Evolutionary conservation across 108 stramenopile species (phyloP), one percentile per base, ranked within the genome.

Genomic region (Skeletonema menzelii): DNA sequence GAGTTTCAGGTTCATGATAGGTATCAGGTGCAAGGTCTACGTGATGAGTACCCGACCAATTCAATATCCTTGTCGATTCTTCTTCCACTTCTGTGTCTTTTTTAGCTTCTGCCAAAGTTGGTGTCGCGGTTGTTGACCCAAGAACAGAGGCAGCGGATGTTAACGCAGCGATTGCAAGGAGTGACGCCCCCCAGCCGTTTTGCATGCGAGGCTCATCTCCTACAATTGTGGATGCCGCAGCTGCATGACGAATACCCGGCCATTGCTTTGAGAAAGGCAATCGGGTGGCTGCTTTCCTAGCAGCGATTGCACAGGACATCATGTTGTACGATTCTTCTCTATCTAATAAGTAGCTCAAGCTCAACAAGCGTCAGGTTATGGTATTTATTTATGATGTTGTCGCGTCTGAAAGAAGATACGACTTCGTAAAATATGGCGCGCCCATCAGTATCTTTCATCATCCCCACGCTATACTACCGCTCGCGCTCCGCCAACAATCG

Each of bases 11-110:
- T 85, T 95, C 94, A 63, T 80, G 90, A 63, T 87, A 89, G 17
- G 76, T 66, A 22, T 73, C 71, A 59, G 82, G 85, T 8, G 75
- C 37, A 22, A 91, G 75, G 10, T 84, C 59, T 19, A 92, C 86
- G 10, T 79, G 44, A 60, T 95, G 94, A 2, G 94, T 95, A 35
- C 94, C 94, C 56, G 91, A 92, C 94, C 94, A 95, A 69, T 95
- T 95, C 24, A 95, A 63, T 47, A 95, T 75, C 24, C 68, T 83
- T 10, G 90, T 91, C 0, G 89, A 87, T 35, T 79, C 76, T 42
- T 77, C 64, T 13, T 79, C 81, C 6, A 67, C 81, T 13, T 69
- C 80, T 8, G 1, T 8, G 10, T 22, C 22, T n/a, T 53, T 8
- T 22, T 10, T 53, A 0, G 19, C 49, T 22, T 53, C 49, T 10